These are phyloP conservation scores for Ustilago tritici DNA, from an alignment of 1,284 basidiomycete species.

Conservation along the genomic window DNA sequence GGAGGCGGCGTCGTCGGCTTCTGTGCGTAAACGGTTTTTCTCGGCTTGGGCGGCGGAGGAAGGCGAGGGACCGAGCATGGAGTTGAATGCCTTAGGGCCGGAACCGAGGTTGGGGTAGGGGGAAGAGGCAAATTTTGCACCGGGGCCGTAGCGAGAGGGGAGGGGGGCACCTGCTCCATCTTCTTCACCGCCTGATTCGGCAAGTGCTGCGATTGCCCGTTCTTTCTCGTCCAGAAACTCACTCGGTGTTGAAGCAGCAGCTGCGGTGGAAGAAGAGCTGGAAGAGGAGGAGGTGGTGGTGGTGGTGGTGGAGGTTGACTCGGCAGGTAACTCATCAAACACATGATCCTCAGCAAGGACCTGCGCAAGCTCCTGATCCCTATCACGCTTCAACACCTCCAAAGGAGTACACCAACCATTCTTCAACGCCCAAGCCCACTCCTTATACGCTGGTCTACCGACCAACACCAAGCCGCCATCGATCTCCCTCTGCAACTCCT, in stretches of 20 bases:
- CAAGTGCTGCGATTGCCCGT: constrained; percentile 25
- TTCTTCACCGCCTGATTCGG: constrained; percentile 42
- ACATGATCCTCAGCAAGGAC: constrained; percentile 79
- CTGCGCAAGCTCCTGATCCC: constrained; percentile 78
- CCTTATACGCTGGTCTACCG: constrained; percentile 92
- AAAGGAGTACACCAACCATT: constrained; percentile 79
- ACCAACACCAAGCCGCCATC: constrained; percentile 86
- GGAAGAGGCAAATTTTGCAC: constrained; percentile 26
- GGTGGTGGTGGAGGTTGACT: constrained; percentile 12
- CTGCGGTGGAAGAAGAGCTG: background rate
- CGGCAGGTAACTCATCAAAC: constrained; percentile 77
- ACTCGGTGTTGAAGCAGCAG: constrained; percentile 30
- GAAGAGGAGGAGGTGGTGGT: background rate
- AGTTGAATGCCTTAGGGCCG: constrained; percentile 37
- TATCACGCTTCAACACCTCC: constrained; percentile 77
- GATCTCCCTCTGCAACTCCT: constrained; percentile 76
- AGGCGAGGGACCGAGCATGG: constrained; percentile 36
- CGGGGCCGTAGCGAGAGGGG: constrained; percentile 27
- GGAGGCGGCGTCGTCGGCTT: constrained; percentile 54
- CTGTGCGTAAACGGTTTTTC: constrained; percentile 32
- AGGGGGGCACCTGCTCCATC: constrained; percentile 51
- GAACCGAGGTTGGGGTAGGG: constrained; percentile 37
- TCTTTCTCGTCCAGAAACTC: constrained; percentile 53
- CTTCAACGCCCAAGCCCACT: constrained; percentile 88
- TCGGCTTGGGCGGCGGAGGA: constrained; percentile 48